Evolutionary conservation across 139 green algal species (phyloP).

Genomic region (Zygnema circumcarinatum): DNA sequence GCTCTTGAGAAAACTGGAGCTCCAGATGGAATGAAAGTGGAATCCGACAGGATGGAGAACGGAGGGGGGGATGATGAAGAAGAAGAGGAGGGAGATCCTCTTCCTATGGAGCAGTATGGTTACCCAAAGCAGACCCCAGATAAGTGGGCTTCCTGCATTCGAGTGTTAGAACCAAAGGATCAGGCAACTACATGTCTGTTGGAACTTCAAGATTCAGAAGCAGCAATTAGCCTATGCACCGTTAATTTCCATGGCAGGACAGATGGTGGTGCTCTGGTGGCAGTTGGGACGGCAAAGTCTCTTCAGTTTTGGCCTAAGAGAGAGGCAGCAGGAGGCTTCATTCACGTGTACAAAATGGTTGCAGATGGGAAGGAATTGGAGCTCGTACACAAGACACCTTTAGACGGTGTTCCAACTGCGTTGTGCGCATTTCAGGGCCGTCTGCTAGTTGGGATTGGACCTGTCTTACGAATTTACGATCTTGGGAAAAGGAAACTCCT

Average conservation of each 20-base stretch:
- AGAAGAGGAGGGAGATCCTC: conserved; percentile 60
- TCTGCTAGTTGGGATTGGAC: conserved; percentile 88
- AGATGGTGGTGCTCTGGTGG: conserved; percentile 69
- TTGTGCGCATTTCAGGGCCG: conserved; percentile 81
- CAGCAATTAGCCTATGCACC: conserved; percentile 75
- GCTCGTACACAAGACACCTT: conserved; percentile 90
- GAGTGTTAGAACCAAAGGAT: conserved; percentile 79
- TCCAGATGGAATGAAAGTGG: not conserved
- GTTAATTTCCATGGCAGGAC: conserved; percentile 70
- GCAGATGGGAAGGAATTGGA: conserved; percentile 68
- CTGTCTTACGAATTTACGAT: conserved; percentile 89
- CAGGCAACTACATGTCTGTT: conserved; percentile 69
- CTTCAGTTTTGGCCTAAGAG: conserved; percentile 85
- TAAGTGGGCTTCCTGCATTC: conserved; percentile 91
- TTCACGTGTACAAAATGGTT: conserved; percentile 80
- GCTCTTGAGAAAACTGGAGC: conserved; percentile 40
- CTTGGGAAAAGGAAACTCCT: conserved; percentile 97
- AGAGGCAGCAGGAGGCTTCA: conserved; percentile 73
- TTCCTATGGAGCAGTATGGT: conserved; percentile 73
- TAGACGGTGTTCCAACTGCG: conserved; percentile 81
- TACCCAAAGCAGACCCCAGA: conserved; percentile 70
- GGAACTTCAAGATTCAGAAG: conserved; percentile 90
- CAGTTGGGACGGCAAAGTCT: conserved; percentile 81
- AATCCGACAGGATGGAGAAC: conserved; percentile 20
- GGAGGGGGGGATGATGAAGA: conserved; percentile 59